These are phyloP conservation scores for Circinella minor DNA, from an alignment of 371 early-diverging fungal species.

Conservation along the genomic window DNA sequence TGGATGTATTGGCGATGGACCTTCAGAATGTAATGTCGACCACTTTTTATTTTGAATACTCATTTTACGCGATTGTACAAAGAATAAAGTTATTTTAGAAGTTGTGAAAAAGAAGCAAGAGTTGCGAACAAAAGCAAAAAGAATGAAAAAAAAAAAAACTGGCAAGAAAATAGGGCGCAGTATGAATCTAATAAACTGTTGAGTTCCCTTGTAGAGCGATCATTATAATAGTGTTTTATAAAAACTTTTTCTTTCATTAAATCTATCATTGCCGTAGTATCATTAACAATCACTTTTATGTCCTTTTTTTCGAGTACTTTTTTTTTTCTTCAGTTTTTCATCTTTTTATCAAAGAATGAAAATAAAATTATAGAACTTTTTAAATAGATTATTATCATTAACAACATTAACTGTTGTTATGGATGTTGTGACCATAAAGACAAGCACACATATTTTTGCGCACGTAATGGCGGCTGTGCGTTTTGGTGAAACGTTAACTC, in stretches of 20 bases:
- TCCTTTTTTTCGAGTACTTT: neutral
- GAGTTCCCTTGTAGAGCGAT: neutral
- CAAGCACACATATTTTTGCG: neutral
- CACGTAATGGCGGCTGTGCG: conserved; percentile 8
- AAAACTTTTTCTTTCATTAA: no score
- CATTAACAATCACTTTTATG: no score
- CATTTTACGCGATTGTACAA: no score
- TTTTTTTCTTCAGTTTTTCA: neutral
- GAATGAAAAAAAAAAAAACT: neutral
- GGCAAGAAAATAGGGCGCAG: conserved; percentile 2
- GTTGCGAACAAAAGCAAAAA: neutral
- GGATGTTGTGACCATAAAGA: no score
- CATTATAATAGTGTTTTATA: neutral
- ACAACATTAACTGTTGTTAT: no score
- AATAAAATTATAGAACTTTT: neutral
- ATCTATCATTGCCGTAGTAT: neutral
- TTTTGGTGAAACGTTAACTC: neutral
- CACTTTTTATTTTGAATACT: no score
- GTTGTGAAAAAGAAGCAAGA: neutral
- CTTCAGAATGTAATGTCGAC: no score
- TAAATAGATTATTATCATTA: no score
- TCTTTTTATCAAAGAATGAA: neutral
- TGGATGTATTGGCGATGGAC: no score
- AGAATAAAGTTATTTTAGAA: no score
- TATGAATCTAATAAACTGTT: neutral